Evolutionary conservation across 164 flowering plant genomes (phyloP).

Genomic region (Saururus chinensis): DNA sequence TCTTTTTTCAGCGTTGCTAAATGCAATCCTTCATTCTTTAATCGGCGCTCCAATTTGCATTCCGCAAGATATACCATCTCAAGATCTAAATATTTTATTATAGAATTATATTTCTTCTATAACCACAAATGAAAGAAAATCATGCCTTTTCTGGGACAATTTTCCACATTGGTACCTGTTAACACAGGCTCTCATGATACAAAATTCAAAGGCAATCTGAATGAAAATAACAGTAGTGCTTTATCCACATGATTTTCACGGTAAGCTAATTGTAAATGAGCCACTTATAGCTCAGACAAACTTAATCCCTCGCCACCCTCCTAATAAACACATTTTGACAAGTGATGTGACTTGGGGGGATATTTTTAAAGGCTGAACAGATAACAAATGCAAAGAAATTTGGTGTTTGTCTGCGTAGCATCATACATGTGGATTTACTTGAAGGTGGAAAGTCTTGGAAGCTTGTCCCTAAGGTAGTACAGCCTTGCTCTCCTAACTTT

Average conservation of each 20-base stretch:
- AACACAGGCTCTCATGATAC: background rate
- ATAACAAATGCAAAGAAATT: no score
- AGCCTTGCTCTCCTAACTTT: slow-evolving; percentile 89
- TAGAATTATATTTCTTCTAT: no score
- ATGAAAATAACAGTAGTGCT: background rate
- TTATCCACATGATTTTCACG: background rate
- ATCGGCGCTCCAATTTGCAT: no score
- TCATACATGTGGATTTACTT: slow-evolving; percentile 22
- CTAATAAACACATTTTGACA: background rate
- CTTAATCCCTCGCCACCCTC: background rate
- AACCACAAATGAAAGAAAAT: no score
- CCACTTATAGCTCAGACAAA: background rate
- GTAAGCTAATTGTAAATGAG: background rate
- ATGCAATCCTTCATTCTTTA: no score
- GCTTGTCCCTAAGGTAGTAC: slow-evolving; percentile 91
- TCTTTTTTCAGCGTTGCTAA: no score
- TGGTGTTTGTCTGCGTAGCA: background rate
- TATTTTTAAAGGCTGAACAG: background rate
- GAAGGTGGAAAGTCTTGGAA: slow-evolving; percentile 83
- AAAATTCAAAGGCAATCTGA: background rate
- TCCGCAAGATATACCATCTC: no score
- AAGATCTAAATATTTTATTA: no score
- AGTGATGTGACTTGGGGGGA: background rate
- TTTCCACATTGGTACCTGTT: background rate
- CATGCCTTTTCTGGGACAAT: no score